Conservation (phyloP, 1,139 yeast species). For the Pichia sp. region DNA sequence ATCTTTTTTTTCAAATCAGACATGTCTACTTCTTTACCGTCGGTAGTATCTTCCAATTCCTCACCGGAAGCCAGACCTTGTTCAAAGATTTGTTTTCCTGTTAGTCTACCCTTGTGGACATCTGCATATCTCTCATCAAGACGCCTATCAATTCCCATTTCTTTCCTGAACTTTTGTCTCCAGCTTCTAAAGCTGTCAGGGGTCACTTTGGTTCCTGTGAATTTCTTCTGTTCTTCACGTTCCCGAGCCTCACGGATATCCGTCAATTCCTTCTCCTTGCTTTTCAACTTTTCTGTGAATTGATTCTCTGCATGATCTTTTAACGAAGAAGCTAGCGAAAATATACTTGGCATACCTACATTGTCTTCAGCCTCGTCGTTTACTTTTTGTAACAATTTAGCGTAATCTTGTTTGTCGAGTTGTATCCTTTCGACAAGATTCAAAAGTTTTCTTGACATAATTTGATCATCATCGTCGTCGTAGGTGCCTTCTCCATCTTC, state of each 20-base stretch:
- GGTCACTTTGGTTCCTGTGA: conserved; percentile 57
- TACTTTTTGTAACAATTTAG: conserved; percentile 39
- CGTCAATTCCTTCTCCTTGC: conserved; percentile 56
- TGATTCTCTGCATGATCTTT: conserved; percentile 75
- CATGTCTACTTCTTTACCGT: conserved; percentile 25
- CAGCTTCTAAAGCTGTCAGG: conserved; percentile 64
- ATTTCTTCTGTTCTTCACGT: conserved; percentile 69
- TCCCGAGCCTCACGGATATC: conserved; percentile 53
- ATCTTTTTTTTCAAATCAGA: conserved; percentile 19
- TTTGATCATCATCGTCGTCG: conserved; percentile 43
- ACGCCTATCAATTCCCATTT: conserved; percentile 50
- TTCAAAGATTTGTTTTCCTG: conserved; percentile 88
- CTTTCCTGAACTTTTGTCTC: conserved; percentile 75
- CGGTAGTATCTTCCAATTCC: conserved; percentile 35
- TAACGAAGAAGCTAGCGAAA: conserved; percentile 68
- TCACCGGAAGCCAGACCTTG: conserved; percentile 65
- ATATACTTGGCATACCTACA: conserved; percentile 83
- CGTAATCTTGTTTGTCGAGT: conserved; percentile 46
- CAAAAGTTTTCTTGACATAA: conserved; percentile 43
- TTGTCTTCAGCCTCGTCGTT: conserved; percentile 68
- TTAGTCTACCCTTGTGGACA: conserved; percentile 72
- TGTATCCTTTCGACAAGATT: conserved; percentile 55
- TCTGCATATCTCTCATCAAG: conserved; percentile 47
- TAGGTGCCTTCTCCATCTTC: conserved; percentile 39
- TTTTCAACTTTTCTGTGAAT: conserved; percentile 54